Conservation (phyloP, 2,329 filamentous ascomycete species). For the Alternaria metachromatica region DNA sequence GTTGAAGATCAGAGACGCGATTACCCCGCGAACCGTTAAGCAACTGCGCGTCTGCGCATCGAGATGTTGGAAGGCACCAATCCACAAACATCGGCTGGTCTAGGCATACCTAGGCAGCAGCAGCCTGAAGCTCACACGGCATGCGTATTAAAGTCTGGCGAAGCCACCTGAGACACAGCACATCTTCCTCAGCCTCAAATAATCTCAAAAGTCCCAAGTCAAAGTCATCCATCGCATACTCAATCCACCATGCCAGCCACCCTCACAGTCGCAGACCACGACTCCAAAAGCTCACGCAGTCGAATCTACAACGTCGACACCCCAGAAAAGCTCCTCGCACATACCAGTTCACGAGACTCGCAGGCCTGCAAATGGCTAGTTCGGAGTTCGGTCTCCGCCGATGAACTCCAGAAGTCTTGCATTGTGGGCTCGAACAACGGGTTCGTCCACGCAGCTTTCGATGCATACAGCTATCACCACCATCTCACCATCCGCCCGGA, state of each 20-base stretch:
- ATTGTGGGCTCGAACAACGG: slow-evolving; percentile 18
- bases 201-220: not conserved
- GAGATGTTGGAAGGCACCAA: not conserved
- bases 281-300: not conserved
- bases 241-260: slow-evolving; percentile 16
- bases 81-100: not conserved
- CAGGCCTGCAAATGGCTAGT: slow-evolving; percentile 4
- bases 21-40: not conserved
- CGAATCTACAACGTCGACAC: not conserved
- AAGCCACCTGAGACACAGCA: not conserved
- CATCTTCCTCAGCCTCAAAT: not conserved
- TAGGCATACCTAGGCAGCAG: not conserved
- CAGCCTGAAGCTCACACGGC: not conserved
- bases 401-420: not conserved
- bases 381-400: slow-evolving; percentile 12
- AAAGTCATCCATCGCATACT: not conserved
- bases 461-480: slow-evolving; percentile 27
- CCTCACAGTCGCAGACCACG: slow-evolving; percentile 10
- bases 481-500: slow-evolving; percentile 34
- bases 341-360: not conserved
- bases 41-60: not conserved
- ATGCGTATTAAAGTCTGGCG: not conserved
- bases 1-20: not conserved
- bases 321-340: not conserved
- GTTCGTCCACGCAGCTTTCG: slow-evolving; percentile 21